A percentile compares a stretch with the other conserved stretches of the same genome.
Evolutionary conservation across 768 basidiomycete genomes (phyloP).

Genomic region (Lentinula sp.): DNA sequence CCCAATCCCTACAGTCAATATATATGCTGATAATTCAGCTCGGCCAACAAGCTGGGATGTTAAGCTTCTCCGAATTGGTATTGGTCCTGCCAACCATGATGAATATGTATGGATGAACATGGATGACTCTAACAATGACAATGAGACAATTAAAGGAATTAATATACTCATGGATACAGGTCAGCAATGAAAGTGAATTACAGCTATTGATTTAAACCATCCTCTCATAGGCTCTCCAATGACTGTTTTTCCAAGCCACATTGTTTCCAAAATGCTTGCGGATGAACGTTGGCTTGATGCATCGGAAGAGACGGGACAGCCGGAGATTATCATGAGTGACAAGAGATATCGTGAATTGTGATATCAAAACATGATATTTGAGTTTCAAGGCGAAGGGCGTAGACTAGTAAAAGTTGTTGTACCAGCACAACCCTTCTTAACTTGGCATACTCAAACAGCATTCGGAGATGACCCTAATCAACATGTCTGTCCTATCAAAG

Average conservation of each 20-base stretch:
- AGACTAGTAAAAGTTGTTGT: neutral
- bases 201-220: neutral
- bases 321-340: neutral
- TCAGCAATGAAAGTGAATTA: neutral
- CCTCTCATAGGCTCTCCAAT: neutral
- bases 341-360: neutral
- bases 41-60: neutral
- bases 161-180: neutral
- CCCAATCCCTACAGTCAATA: neutral
- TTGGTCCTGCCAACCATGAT: neutral
- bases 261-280: neutral
- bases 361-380: neutral
- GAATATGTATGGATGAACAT: neutral
- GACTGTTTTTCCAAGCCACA: neutral
- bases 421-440: neutral
- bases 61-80: neutral
- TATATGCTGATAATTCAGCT: neutral
- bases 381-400: neutral
- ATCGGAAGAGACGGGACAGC: constrained; percentile 39
- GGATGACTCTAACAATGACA: neutral
- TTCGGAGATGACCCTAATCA: neutral
- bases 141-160: neutral
- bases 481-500: neutral
- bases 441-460: neutral
- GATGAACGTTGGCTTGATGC: neutral